Percentiles rank a stretch among this genome's conserved stretches.
Conservation (phyloP, 257 asterid genomes). For the Paulownia fortunei region DNA sequence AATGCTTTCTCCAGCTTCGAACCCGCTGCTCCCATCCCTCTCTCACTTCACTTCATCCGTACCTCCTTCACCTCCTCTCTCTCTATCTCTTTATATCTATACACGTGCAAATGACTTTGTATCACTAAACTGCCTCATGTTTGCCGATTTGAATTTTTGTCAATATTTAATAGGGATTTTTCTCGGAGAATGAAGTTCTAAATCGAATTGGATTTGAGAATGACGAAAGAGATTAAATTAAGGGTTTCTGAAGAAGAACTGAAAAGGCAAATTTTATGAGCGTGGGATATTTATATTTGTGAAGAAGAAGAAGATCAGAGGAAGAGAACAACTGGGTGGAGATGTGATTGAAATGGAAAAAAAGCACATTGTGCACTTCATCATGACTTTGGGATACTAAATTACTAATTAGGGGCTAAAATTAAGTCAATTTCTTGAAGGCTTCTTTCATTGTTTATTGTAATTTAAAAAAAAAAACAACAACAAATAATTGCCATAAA, state of each 20-base stretch:
- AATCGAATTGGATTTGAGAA: not conserved
- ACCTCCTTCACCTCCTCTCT: slow-evolving; percentile 28
- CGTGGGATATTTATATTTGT: not conserved
- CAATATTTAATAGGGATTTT: not conserved
- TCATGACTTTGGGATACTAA: not conserved
- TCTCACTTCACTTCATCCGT: slow-evolving; percentile 54
- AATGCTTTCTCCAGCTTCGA: slow-evolving; percentile 68
- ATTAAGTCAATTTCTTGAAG: no score
- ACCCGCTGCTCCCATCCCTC: slow-evolving; percentile 67
- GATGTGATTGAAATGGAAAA: not conserved
- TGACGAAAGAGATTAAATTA: not conserved
- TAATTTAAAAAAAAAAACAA: not conserved
- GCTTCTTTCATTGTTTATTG: no score
- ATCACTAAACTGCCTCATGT: slow-evolving; percentile 24
- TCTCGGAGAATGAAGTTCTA: not conserved
- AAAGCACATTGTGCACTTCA: no score
- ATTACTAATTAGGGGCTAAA: not conserved
- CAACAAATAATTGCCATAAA: no score
- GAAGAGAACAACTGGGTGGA: not conserved
- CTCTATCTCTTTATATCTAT: not conserved
- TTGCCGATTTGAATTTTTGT: not conserved
- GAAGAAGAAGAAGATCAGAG: not conserved
- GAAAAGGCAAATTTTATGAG: not conserved
- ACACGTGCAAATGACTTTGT: slow-evolving; percentile 4
- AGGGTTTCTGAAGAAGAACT: not conserved